These are phyloP conservation scores for Rhizopogon sp. DNA, from an alignment of 768 basidiomycete species.

Conservation along the genomic window DNA sequence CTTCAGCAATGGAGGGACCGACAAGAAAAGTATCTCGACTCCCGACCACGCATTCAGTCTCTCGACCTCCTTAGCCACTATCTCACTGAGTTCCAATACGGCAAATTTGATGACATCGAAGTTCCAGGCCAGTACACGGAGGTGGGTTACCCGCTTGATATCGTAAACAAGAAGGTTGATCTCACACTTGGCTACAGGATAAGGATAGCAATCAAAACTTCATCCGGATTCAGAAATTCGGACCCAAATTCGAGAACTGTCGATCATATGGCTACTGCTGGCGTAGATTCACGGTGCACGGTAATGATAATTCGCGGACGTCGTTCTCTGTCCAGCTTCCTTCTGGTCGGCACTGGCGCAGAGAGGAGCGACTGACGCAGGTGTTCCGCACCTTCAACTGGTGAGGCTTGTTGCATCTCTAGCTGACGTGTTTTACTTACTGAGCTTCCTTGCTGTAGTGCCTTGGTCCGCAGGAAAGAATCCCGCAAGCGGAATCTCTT, in stretches of 20 bases:
- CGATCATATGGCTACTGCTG: constrained; percentile 82
- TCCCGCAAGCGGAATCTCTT: constrained; percentile 84
- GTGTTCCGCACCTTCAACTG: constrained; percentile 92
- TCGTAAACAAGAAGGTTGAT: background rate
- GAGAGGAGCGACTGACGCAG: constrained; percentile 91
- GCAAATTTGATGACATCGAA: constrained; percentile 96
- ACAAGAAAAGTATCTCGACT: constrained; percentile 81
- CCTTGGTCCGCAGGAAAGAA: constrained; percentile 84
- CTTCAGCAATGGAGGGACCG: constrained; percentile 92
- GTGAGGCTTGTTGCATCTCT: constrained; percentile 35
- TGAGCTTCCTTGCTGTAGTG: constrained; percentile 39
- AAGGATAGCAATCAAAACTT: constrained; percentile 93
- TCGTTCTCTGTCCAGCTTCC: constrained; percentile 92
- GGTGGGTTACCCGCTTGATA: constrained; percentile 36
- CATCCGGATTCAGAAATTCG: constrained; percentile 85
- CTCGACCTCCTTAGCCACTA: constrained; percentile 88
- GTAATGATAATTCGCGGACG: constrained; percentile 83
- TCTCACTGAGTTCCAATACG: constrained; percentile 95
- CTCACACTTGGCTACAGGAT: constrained; percentile 52
- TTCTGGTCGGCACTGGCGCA: constrained; percentile 74
- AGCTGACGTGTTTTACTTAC: constrained; percentile 2
- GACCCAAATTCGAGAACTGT: constrained; percentile 85
- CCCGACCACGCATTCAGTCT: constrained; percentile 76
- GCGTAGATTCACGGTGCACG: constrained; percentile 87
- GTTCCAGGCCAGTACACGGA: constrained; percentile 99